phyloP scores from a whole-genome alignment of 164 flowering plant species.

The Aristolochia californica region DNA sequence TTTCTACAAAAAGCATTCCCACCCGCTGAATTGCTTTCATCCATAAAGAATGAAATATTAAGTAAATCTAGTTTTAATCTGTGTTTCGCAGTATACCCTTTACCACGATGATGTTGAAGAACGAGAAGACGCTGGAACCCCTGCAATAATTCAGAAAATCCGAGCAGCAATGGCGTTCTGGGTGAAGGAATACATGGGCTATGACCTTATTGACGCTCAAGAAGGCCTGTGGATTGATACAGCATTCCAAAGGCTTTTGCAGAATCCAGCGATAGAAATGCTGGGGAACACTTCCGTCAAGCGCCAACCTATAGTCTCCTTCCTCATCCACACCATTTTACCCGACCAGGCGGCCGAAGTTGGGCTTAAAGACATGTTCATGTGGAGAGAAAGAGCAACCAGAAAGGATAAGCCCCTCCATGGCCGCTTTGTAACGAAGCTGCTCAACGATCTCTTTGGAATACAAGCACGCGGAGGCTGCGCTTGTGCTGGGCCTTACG shows the following conservation, averaged over 20 bases:
- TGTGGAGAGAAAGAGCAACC: conserved; percentile 40
- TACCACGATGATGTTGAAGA: conserved; percentile 63
- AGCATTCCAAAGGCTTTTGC: conserved; percentile 52
- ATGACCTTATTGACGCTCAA: conserved; percentile 28
- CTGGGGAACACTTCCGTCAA: conserved; percentile 46
- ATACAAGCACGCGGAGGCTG: conserved; percentile 86
- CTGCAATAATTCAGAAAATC: conserved; percentile 52
- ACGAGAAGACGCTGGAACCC: conserved; percentile 79
- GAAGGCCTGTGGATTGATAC: conserved; percentile 30
- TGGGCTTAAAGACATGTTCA: conserved; percentile 8
- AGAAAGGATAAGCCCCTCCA: conserved; percentile 53
- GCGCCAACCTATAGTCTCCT: conserved; percentile 64
- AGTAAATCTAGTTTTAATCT: too few relatives aligned
- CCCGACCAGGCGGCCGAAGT: not conserved
- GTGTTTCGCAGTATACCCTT: conserved; percentile 47
- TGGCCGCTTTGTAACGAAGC: conserved; percentile 64
- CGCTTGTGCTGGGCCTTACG: conserved; percentile 89
- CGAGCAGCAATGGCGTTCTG: conserved; percentile 74
- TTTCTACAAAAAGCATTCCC: too few relatives aligned
- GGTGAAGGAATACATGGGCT: conserved; percentile 76
- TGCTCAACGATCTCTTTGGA: conserved; percentile 82
- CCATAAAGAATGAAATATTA: too few relatives aligned
- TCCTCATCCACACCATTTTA: conserved; percentile 41
- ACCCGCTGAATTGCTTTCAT: too few relatives aligned
- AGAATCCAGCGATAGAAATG: conserved; percentile 40